Conservation (phyloP, 148 eudicot genomes). For the Persicaria tinctoria region DNA sequence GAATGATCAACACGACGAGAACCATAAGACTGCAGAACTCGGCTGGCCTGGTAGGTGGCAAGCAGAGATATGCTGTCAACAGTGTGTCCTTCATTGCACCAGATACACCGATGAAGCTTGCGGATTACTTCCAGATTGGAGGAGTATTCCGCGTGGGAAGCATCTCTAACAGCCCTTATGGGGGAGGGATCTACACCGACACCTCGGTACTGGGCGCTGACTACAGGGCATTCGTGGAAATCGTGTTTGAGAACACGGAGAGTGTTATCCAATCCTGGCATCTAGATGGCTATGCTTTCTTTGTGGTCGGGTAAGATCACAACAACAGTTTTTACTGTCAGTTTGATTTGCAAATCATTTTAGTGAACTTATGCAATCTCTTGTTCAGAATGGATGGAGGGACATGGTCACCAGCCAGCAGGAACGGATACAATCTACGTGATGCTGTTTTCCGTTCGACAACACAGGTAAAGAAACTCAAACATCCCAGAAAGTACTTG, state of each 20-base stretch:
- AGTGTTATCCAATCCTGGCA: constrained; percentile 60
- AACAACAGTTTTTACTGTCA: not conserved
- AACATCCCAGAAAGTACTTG: not conserved
- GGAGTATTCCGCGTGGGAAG: constrained; percentile 60
- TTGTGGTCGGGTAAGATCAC: constrained; percentile 68
- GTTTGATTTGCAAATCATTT: not conserved
- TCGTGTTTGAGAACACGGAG: constrained; percentile 70
- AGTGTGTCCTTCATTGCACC: constrained; percentile 56
- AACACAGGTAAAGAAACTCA: constrained; percentile 44
- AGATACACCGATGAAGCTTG: constrained; percentile 77
- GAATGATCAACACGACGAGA: constrained; percentile 42
- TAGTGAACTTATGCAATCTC: not conserved
- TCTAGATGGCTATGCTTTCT: constrained; percentile 77
- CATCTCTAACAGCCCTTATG: constrained; percentile 51
- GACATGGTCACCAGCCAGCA: constrained; percentile 39
- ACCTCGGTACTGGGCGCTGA: constrained; percentile 62
- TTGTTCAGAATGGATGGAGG: constrained; percentile 69
- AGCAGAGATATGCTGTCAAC: constrained; percentile 72
- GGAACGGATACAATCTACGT: constrained; percentile 52
- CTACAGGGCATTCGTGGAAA: constrained; percentile 50
- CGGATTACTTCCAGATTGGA: constrained; percentile 56
- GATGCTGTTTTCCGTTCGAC: constrained; percentile 73
- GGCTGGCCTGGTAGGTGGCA: constrained; percentile 39
- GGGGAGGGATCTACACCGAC: constrained; percentile 31
- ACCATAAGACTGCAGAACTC: constrained; percentile 47